These are phyloP conservation scores for Cicer bijugum DNA, from an alignment of 306 rosid species.

Conservation along the genomic window DNA sequence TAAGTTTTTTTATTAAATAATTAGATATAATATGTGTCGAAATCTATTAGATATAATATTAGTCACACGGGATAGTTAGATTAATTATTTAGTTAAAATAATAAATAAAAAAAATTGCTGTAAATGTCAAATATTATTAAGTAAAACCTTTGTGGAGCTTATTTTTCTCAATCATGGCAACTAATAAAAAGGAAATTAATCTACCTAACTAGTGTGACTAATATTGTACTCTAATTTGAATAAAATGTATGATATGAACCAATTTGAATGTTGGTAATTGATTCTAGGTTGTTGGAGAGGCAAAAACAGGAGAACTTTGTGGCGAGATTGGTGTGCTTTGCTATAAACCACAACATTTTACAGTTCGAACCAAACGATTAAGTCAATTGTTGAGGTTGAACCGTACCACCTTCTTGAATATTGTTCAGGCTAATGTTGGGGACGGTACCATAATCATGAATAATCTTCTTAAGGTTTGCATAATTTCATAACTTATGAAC, in stretches of 20 bases:
- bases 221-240: no score
- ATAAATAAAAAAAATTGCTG: no score
- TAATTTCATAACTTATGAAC: constrained; percentile 18
- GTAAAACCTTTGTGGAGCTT: no score
- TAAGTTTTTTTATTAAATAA: constrained; percentile 43
- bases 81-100: no score
- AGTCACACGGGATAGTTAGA: no score
- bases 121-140: no score
- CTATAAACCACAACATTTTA: constrained; percentile 85
- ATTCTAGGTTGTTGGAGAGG: constrained; percentile 77
- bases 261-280: constrained; percentile 31
- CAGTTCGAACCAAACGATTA: constrained; percentile 81
- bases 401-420: constrained; percentile 71
- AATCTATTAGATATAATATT: not conserved
- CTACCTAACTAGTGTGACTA: no score
- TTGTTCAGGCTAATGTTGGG: constrained; percentile 85
- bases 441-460: constrained; percentile 93
- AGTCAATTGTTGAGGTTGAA: constrained; percentile 83
- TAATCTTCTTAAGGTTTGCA: constrained; percentile 85
- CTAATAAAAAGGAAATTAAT: no score
- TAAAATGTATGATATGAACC: not conserved
- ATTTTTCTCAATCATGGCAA: no score
- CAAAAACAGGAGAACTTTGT: constrained; percentile 72
- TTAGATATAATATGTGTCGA: not conserved
- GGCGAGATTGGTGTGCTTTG: constrained; percentile 97